Evolutionary conservation across 2,329 filamentous ascomycete species (phyloP).

Genomic region (Pseudogymnoascus destructans): DNA sequence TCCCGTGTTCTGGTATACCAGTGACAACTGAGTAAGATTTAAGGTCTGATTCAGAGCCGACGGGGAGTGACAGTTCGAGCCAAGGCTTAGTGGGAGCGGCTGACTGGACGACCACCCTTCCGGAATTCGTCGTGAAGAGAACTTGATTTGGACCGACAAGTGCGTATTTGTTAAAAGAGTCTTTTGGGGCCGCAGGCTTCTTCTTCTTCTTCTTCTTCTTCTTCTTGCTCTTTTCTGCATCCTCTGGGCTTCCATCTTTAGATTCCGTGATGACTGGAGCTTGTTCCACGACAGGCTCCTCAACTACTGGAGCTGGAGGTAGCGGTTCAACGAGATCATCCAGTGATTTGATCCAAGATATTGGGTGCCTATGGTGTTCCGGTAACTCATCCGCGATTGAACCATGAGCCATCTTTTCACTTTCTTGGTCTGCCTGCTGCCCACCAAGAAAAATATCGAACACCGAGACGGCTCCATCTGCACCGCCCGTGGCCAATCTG

Average conservation of each 20-base stretch:
- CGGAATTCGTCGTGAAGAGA: slow-evolving; percentile 49
- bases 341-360: neutral
- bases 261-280: neutral
- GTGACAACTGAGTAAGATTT: slow-evolving; percentile 35
- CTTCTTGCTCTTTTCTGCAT: neutral
- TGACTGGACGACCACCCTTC: slow-evolving; percentile 40
- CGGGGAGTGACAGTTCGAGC: slow-evolving; percentile 23
- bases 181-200: slow-evolving; percentile 27
- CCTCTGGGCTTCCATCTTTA: neutral
- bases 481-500: slow-evolving; percentile 57
- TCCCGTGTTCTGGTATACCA: slow-evolving; percentile 25
- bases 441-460: slow-evolving; percentile 13
- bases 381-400: neutral
- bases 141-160: slow-evolving; percentile 38
- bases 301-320: neutral
- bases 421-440: neutral
- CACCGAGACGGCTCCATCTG: slow-evolving; percentile 56
- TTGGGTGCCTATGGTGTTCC: neutral
- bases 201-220: slow-evolving; percentile 19
- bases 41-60: slow-evolving; percentile 27
- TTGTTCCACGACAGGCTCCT: neutral
- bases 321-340: slow-evolving; percentile 4
- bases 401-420: neutral
- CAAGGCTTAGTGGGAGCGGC: slow-evolving; percentile 17
- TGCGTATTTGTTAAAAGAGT: slow-evolving; percentile 47